These are phyloP conservation scores for Trypanosoma avium DNA, from an alignment of 208 protist species.

Conservation along the genomic window DNA sequence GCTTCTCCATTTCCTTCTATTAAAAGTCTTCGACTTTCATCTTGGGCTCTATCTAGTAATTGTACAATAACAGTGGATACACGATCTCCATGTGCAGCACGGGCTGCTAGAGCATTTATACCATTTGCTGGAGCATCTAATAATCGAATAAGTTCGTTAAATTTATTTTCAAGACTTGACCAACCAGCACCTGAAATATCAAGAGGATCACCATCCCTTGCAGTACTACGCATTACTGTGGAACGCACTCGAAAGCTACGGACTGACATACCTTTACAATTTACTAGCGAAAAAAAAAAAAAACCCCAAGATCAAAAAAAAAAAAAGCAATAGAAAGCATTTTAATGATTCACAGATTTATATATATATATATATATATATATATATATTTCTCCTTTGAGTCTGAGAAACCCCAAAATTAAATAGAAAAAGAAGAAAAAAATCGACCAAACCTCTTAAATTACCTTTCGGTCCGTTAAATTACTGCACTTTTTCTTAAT, in stretches of 20 bases:
- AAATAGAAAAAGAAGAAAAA: no score
- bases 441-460: neutral
- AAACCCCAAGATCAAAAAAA: constrained; percentile 15
- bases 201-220: constrained; percentile 35
- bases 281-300: constrained; percentile 2
- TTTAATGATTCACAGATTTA: neutral
- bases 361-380: constrained; percentile 12
- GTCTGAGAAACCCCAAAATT: no score
- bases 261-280: neutral
- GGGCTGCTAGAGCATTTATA: constrained; percentile 65
- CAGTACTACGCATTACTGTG: neutral
- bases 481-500: neutral
- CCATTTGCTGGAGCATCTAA: constrained; percentile 65
- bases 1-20: constrained; percentile 64
- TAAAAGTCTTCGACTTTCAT: constrained; percentile 70
- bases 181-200: constrained; percentile 68
- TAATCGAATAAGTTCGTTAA: constrained; percentile 66
- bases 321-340: neutral
- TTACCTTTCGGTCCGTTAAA: neutral
- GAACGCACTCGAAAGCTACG: neutral
- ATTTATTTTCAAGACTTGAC: constrained; percentile 65
- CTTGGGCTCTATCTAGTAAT: constrained; percentile 71
- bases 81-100: constrained; percentile 47
- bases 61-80: constrained; percentile 54
- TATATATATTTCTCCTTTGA: constrained; percentile 4